A percentile compares a stretch with the other conserved stretches of the same genome.
These are phyloP conservation scores for Cadophora malorum DNA, from an alignment of 2,329 filamentous ascomycete species.

Conservation along the genomic window DNA sequence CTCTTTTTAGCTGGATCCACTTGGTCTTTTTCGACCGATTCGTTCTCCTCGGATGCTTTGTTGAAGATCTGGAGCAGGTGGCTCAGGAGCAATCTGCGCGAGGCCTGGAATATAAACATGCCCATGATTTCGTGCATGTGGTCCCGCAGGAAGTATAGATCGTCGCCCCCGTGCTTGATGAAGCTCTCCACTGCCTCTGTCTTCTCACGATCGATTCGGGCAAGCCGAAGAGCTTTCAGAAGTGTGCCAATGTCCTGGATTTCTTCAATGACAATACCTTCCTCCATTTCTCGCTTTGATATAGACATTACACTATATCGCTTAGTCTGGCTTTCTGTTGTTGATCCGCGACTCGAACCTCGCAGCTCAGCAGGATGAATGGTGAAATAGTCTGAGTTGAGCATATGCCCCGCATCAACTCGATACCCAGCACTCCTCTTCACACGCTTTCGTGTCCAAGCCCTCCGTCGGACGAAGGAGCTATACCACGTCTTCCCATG, in stretches of 20 bases:
- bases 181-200: conserved; percentile 84
- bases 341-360: conserved; percentile 49
- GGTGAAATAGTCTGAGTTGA: conserved; percentile 81
- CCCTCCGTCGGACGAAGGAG: conserved; percentile 87
- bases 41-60: conserved; percentile 55
- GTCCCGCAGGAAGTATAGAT: conserved; percentile 74
- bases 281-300: conserved; percentile 44
- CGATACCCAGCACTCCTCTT: conserved; percentile 59
- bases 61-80: conserved; percentile 72
- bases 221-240: conserved; percentile 69
- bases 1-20: conserved; percentile 42
- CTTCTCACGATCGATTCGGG: conserved; percentile 89
- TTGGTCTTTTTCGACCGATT: conserved; percentile 43
- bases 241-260: conserved; percentile 65
- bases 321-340: conserved; percentile 27
- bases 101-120: conserved; percentile 87
- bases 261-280: conserved; percentile 59
- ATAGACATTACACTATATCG: conserved; percentile 44
- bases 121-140: conserved; percentile 87
- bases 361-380: conserved; percentile 62
- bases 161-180: conserved; percentile 75
- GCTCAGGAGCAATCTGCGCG: conserved; percentile 76
- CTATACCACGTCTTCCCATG: conserved; percentile 92
- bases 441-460: conserved; percentile 84
- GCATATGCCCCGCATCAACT: conserved; percentile 62